Percentiles rank a stretch among this genome's conserved stretches.
Conservation (phyloP, 495 filamentous ascomycete species). For the Daldinia childiae region DNA sequence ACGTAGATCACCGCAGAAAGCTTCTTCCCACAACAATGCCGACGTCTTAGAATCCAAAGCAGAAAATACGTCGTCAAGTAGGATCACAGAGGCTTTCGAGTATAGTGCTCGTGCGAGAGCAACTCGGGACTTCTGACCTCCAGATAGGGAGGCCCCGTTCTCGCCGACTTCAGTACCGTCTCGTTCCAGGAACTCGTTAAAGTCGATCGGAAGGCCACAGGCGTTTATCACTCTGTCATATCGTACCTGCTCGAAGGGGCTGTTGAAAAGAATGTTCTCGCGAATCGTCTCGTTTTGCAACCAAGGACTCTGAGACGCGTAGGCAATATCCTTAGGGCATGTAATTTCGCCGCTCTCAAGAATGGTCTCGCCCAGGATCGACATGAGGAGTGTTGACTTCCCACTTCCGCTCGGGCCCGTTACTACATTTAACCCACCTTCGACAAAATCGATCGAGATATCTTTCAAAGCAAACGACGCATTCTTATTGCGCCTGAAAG, state of each 20-base stretch:
- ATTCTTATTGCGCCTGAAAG: slow-evolving; percentile 56
- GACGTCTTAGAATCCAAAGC: slow-evolving; percentile 65
- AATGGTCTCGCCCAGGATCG: slow-evolving; percentile 69
- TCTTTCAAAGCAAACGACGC: slow-evolving; percentile 58
- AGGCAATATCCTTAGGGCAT: slow-evolving; percentile 62
- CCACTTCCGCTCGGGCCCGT: slow-evolving; percentile 67
- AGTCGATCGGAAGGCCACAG: slow-evolving; percentile 70
- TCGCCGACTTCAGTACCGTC: slow-evolving; percentile 73
- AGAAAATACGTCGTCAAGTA: slow-evolving; percentile 77
- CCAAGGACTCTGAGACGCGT: slow-evolving; percentile 66
- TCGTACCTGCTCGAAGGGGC: slow-evolving; percentile 56
- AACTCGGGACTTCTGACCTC: slow-evolving; percentile 75
- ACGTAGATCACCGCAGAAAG: slow-evolving; percentile 62
- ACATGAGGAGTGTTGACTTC: slow-evolving; percentile 69
- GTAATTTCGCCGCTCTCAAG: slow-evolving; percentile 54
- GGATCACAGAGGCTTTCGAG: slow-evolving; percentile 67
- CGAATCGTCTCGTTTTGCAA: slow-evolving; percentile 64
- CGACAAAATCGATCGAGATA: slow-evolving; percentile 60
- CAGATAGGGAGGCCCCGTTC: slow-evolving; percentile 72
- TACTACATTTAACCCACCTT: slow-evolving; percentile 62
- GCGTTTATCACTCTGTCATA: slow-evolving; percentile 69
- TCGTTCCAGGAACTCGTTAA: slow-evolving; percentile 56
- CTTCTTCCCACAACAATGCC: slow-evolving; percentile 59
- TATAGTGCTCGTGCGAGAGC: slow-evolving; percentile 76
- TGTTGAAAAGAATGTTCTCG: slow-evolving; percentile 67